Percentiles rank a stretch among this genome's conserved stretches.
Conservation (phyloP, 495 filamentous ascomycete genomes). For the Haplographium delicatum region DNA sequence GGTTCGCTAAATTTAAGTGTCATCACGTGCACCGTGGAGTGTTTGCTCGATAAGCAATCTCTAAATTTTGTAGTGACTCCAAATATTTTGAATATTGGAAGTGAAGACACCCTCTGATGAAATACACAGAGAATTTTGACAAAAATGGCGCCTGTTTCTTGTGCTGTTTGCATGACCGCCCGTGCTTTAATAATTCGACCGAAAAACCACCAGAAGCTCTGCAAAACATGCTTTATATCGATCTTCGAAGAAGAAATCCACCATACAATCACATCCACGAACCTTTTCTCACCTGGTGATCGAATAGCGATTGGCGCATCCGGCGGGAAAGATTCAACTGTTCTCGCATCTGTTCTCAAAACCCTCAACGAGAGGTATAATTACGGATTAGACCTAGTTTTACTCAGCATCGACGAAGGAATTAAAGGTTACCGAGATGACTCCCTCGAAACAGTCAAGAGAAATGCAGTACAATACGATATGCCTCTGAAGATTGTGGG, state of each 20-base stretch:
- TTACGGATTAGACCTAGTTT: constrained; percentile 79
- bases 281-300: constrained; percentile 79
- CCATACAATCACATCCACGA: constrained; percentile 74
- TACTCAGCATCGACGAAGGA: constrained; percentile 92
- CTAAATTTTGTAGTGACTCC: background rate
- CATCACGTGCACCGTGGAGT: background rate
- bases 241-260: constrained; percentile 93
- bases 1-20: background rate
- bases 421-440: constrained; percentile 97
- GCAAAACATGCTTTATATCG: constrained; percentile 77
- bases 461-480: constrained; percentile 83
- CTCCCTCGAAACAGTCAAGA: constrained; percentile 90
- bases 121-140: background rate
- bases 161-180: constrained; percentile 66
- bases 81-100: background rate
- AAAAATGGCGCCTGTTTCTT: constrained; percentile 51
- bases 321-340: constrained; percentile 96
- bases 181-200: constrained; percentile 88
- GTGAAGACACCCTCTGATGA: background rate
- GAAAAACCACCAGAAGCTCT: constrained; percentile 89
- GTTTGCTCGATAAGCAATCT: constrained; percentile 1
- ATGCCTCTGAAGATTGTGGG: constrained; percentile 89
- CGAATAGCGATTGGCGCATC: constrained; percentile 92
- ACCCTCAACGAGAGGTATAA: constrained; percentile 85
- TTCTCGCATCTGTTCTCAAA: constrained; percentile 89